phyloP scores from a whole-genome alignment of 345 rosid genomes.

The Melastoma malabathricum region DNA sequence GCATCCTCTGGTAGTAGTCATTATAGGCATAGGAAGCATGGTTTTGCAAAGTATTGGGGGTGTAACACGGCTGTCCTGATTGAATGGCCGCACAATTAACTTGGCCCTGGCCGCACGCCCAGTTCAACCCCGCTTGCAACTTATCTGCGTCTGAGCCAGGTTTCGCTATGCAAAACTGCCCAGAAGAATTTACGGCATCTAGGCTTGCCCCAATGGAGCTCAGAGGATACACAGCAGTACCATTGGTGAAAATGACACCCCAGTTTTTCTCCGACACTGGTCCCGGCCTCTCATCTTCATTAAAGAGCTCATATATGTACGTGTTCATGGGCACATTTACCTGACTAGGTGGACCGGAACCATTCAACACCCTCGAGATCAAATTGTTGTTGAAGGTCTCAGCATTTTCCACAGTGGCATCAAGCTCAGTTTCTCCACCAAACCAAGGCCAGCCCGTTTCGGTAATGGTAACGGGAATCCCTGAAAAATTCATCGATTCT shows the following conservation, averaged over 20 bases:
- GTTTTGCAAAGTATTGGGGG: slow-evolving; percentile 39
- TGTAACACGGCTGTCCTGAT: slow-evolving; percentile 52
- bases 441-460: slow-evolving; percentile 97
- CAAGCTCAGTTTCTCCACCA: slow-evolving; percentile 70
- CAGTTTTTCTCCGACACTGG: slow-evolving; percentile 74
- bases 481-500: slow-evolving; percentile 49
- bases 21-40: slow-evolving; percentile 92
- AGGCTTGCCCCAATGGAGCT: slow-evolving; percentile 24
- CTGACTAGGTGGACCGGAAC: slow-evolving; percentile 88
- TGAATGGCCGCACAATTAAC: slow-evolving; percentile 72
- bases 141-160: slow-evolving; percentile 50
- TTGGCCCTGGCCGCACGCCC: slow-evolving; percentile 95
- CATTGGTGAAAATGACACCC: slow-evolving; percentile 71
- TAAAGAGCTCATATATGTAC: slow-evolving; percentile 79
- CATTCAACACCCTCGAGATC: slow-evolving; percentile 62
- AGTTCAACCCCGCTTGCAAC: slow-evolving; percentile 62
- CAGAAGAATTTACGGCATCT: slow-evolving; percentile 32
- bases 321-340: slow-evolving; percentile 49
- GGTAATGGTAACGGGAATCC: slow-evolving; percentile 62
- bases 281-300: slow-evolving; percentile 70
- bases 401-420: slow-evolving; percentile 64
- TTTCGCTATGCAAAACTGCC: slow-evolving; percentile 64
- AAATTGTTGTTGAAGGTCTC: slow-evolving; percentile 57
- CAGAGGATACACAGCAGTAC: slow-evolving; percentile 59
- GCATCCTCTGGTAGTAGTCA: slow-evolving; percentile 82